These are phyloP conservation scores for Nemania sp. DNA, from an alignment of 2,329 filamentous ascomycete genomes.

Conservation along the genomic window DNA sequence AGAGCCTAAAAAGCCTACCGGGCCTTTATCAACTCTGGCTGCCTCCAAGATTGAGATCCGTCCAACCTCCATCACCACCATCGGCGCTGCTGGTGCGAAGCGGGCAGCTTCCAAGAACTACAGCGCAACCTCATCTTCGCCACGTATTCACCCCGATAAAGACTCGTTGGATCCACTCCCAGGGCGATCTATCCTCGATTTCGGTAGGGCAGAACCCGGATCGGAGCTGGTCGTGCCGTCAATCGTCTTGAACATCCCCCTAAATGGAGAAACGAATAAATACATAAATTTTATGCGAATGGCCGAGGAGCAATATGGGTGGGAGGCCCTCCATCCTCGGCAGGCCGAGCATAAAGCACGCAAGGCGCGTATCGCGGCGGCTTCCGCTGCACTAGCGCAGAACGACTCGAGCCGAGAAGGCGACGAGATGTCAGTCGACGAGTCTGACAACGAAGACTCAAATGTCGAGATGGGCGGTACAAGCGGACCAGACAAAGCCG, in stretches of 20 bases:
- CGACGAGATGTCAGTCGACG: constrained; percentile 84
- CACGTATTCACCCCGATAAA: constrained; percentile 55
- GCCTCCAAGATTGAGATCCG: constrained; percentile 42
- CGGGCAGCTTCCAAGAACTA: constrained; percentile 44
- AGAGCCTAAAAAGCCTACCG: constrained; percentile 47
- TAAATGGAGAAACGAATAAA: constrained; percentile 82
- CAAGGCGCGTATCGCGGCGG: constrained; percentile 84
- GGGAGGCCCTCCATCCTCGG: constrained; percentile 89
- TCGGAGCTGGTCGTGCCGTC: constrained; percentile 68
- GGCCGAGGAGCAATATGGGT: constrained; percentile 92
- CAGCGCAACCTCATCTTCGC: constrained; percentile 50
- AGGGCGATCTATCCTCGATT: constrained; percentile 64
- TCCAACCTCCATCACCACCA: constrained; percentile 42
- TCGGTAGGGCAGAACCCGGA: constrained; percentile 62
- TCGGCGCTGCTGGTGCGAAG: constrained; percentile 38
- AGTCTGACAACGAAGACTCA: constrained; percentile 75
- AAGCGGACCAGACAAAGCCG: constrained; percentile 62
- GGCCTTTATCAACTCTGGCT: constrained; percentile 35
- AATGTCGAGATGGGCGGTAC: constrained; percentile 84
- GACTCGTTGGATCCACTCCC: constrained; percentile 47
- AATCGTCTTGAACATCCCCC: constrained; percentile 81
- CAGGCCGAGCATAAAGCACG: constrained; percentile 87
- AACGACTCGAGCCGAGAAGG: constrained; percentile 69
- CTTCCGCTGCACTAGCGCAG: constrained; percentile 82
- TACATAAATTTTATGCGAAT: constrained; percentile 95